Percentiles rank a stretch among this genome's conserved stretches.
Conservation (phyloP, 495 filamentous ascomycete species). For the Aspergillus campestris region DNA sequence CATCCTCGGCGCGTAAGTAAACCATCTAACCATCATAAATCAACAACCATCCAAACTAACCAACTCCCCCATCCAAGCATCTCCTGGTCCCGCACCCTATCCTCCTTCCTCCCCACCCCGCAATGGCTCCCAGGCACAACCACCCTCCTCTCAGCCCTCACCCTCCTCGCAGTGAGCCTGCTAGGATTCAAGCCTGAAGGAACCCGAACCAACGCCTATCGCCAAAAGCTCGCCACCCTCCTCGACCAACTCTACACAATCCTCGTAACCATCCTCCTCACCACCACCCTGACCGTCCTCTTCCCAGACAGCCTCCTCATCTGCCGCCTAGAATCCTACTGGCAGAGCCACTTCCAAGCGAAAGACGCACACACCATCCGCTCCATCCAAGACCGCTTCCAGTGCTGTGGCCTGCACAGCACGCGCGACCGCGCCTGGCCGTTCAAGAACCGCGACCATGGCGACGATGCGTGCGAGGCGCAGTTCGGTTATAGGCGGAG, state of each 20-base stretch:
- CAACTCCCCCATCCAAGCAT: conserved; percentile 8
- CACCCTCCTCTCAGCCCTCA: conserved; percentile 17
- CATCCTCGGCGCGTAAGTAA: conserved; percentile 17
- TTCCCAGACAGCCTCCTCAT: conserved; percentile 33
- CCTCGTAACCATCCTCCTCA: conserved; percentile 45
- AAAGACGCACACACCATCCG: conserved; percentile 45
- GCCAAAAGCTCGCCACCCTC: conserved; percentile 3
- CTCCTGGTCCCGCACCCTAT: conserved; percentile 19
- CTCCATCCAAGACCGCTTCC: conserved; percentile 52
- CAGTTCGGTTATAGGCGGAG: conserved; percentile 20
- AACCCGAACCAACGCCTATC: conserved; percentile 1
- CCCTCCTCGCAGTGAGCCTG: conserved; percentile 2
- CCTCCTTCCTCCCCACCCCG: conserved; percentile 18
- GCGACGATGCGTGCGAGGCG: conserved; percentile 21
- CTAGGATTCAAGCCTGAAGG: conserved; percentile 3
- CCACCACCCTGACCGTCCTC: conserved; percentile 46
- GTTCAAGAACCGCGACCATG: conserved; percentile 33
- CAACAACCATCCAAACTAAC: not conserved
- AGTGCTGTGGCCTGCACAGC: conserved; percentile 56
- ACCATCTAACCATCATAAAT: not conserved
- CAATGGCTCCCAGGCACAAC: conserved; percentile 17
- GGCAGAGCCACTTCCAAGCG: conserved; percentile 39
- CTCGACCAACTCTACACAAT: conserved; percentile 32
- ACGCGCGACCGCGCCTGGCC: conserved; percentile 51
- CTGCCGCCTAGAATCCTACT: conserved; percentile 46